Evolutionary conservation across 2,329 filamentous ascomycete species (phyloP).

Genomic region (Fusarium sublunatum): DNA sequence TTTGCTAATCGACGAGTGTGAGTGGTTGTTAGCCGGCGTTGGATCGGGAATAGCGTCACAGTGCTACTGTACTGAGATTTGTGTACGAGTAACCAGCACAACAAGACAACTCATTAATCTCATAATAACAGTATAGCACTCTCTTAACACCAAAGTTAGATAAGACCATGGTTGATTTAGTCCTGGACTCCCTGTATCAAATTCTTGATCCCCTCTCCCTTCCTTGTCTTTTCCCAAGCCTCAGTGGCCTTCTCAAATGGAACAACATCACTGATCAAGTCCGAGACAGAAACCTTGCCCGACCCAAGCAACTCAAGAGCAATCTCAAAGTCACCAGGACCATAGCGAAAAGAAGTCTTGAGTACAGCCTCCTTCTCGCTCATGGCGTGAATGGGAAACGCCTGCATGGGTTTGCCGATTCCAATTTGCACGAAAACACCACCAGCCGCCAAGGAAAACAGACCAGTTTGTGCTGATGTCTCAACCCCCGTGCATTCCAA

Average conservation of each 20-base stretch:
- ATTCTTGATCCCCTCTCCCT: constrained; percentile 79
- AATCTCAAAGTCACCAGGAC: constrained; percentile 84
- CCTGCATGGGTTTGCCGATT: constrained; percentile 32
- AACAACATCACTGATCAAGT: constrained; percentile 79
- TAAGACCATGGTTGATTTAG: background rate
- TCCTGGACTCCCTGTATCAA: constrained; percentile 58
- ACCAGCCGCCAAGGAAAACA: constrained; percentile 15
- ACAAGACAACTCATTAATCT: background rate
- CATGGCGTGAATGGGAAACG: constrained; percentile 75
- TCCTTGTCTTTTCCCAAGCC: constrained; percentile 88
- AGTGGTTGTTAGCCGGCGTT: background rate
- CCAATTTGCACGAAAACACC: constrained; percentile 35
- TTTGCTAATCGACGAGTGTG: constrained; percentile 4
- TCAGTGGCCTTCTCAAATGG: constrained; percentile 72
- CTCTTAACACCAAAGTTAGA: background rate
- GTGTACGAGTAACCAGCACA: no score
- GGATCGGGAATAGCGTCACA: constrained; percentile 4
- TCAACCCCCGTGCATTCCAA: constrained; percentile 40
- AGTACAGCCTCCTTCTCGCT: constrained; percentile 88
- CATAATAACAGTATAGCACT: background rate
- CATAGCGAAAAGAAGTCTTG: constrained; percentile 90
- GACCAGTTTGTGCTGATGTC: constrained; percentile 25
- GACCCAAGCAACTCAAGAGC: constrained; percentile 79
- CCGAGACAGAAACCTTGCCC: constrained; percentile 81
- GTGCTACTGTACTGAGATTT: no score